Base-by-base conservation (phyloP, 805 yeast species). In the Nakazawaea anatomiae region DNA sequence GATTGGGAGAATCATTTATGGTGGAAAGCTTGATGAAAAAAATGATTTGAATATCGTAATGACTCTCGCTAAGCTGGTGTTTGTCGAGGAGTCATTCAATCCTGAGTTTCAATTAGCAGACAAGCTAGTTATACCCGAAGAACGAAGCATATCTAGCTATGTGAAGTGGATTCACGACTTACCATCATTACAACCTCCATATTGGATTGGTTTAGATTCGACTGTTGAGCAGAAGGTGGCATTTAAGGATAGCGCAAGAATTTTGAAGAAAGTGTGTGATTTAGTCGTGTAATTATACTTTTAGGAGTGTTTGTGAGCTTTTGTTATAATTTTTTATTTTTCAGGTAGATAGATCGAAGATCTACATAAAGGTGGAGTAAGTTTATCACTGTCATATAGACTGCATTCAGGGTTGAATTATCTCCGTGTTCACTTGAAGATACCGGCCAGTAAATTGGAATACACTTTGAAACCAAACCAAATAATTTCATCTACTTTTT, bases 1-100 rank as follows among this genome's bases (percentile, higher is more conserved):
- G 42, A 58, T 87, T 29, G 77, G 80, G 2, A 72, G 74, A 2
- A 69, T 84, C 6, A 70, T 81, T 1, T 87, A 87, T 58, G 92
- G 92, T 28, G 86, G 89, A 29, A 83, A 83, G 58, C 69, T 80
- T 29, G 77, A 76, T 50, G 59, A 64, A 45, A 52, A 41, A 0
- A 51, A 60, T 0, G 88, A 87, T 63, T 54, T 66, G 6, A 34
- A 60, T 9, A 64, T 59, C 45, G 60, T 83, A 12, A 55, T 44
- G 5, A 50, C 54, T 0, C 57, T 80, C 11, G 73, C 79, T 1
- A 44, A 52, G 1, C 53, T 56, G 18, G 47, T 77, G n/a, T 81
- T 82, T 60, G 58, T 57, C 3, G 49, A 55, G 0, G 61, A 65
- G 1, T 62, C 81, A 1, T 76, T 76, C 55, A 72, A 72, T 2